Conservation (phyloP, 2,329 filamentous ascomycete species). For the Botryotinia globosa region DNA sequence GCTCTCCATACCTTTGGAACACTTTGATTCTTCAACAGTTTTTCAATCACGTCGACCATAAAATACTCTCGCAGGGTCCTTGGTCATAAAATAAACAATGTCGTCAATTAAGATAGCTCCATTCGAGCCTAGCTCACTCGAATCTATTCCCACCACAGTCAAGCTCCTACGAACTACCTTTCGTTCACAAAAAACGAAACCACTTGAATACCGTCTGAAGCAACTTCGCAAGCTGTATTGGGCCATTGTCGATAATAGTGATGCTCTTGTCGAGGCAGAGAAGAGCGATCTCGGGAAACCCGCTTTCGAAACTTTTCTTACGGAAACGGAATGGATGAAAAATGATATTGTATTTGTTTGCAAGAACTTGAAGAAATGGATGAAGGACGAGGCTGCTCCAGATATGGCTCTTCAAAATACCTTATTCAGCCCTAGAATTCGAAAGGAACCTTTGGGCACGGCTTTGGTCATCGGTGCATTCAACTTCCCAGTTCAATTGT, state of each 20-base stretch:
- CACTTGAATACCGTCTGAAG: slow-evolving; percentile 73
- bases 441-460: slow-evolving; percentile 83
- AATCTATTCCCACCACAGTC: slow-evolving; percentile 62
- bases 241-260: slow-evolving; percentile 76
- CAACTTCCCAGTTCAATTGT: slow-evolving; percentile 88
- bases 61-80: no score
- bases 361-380: slow-evolving; percentile 76
- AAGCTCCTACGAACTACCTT: slow-evolving; percentile 66
- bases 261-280: slow-evolving; percentile 71
- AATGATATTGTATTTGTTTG: slow-evolving; percentile 78
- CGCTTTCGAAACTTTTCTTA: slow-evolving; percentile 67
- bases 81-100: not conserved
- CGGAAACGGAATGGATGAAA: slow-evolving; percentile 75
- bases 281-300: slow-evolving; percentile 76
- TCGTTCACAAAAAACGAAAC: slow-evolving; percentile 74
- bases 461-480: slow-evolving; percentile 87
- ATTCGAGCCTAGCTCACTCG: slow-evolving; percentile 62
- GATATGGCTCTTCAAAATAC: slow-evolving; percentile 68
- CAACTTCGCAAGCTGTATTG: slow-evolving; percentile 96
- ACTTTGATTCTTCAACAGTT: not conserved
- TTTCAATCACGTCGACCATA: not conserved
- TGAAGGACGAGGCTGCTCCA: slow-evolving; percentile 72
- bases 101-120: slow-evolving; percentile 32
- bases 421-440: slow-evolving; percentile 69
- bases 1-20: not conserved